Base-by-base conservation (phyloP, 306 rosid genomes). In the Dalbergia cultrata region DNA sequence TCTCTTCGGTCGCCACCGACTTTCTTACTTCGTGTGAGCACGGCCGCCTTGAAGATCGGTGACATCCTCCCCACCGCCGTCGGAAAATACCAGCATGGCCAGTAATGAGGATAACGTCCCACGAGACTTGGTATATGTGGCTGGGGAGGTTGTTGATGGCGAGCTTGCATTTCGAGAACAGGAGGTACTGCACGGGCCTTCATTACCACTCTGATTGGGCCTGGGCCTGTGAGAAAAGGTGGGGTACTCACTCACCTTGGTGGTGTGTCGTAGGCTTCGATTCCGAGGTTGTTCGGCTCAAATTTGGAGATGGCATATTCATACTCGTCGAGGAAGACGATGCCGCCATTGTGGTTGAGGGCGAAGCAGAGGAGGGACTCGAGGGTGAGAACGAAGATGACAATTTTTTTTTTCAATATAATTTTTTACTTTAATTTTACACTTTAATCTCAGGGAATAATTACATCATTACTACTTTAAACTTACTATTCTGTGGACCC, bases 141-240 rank as follows among this genome's bases (percentile, higher is more conserved):
- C 93, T 95, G 1, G 99, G 98, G 56, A 95, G 43, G 39, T 95
- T 98, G 78, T 95, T 95, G 77, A 95, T 91, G 6, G 85, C 99
- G 18, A 95, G 89, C 80, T 77, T 86, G 78, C 99, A 95, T 4
- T 95, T 98, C 6, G 98, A 95, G 89, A 93, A 95, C 43, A 95
- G 64, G 43, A 95, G 90, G 57, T 95, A 91, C 92, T 91, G 98
- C 0, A 91, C 93, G 9, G 99, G 98, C 21, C 87, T 82, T 73
- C 99, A 95, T 19, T 93, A 26, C 96, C 14, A n/a, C 37, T 19
- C 0, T n/a, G 80, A 58, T 10, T 72, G 83, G 3, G 83, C 33
- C 56, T 21, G 22, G 22, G 22, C 22, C 1, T 26, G 31, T 0
- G 31, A 26, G 31, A 95, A 91, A 4, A 95, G 89, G 37, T 68